Evolutionary conservation across 257 asterid genomes (phyloP), one percentile per base, ranked within the genome.

Genomic region (Solanum gandarillasii): DNA sequence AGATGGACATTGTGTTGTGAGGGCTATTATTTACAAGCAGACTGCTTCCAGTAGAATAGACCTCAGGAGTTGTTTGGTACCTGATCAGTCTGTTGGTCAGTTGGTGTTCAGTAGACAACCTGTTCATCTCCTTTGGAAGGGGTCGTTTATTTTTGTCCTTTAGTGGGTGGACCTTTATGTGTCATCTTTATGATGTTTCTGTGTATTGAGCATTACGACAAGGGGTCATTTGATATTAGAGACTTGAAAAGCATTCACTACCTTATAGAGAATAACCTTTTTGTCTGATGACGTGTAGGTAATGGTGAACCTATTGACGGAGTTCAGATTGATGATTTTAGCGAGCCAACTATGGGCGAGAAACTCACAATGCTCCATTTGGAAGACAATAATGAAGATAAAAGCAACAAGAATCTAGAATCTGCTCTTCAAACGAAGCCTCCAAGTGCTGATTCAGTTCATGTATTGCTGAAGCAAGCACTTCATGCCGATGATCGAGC

Each of bases 291-390:
- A 39, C 43, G 39, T 87, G 85, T 85, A 93, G 98, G 89, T 91
- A 79, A 82, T 67, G 95, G 83, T 90, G 95, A 93, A 72, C 75
- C 87, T 75, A 90, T 89, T 88, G 93, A 93, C 70, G 94, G 88
- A 84, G 62, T 81, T 72, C 94, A 84, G 85, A 84, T 86, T 76
- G 92, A 91, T 88, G 98, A 95, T 67, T 60, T 88, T 86, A 92
- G 92, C 83, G 99, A 97, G 91, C 98, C 98, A 74, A 97, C 99
- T 86, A 94, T 97, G 96, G 98, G 98, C 0, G 98, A 97, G 88
- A 95, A 95, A 88, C 98, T 97, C 86, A 95, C 94, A 43, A 92
- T 90, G 90, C 95, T 97, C 43, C 91, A 92, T 75, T 86, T 97
- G 94, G 87, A 86, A 67, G 98, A 83, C 84, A 83, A 83, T 2